Evolutionary conservation across 2,329 filamentous ascomycete genomes (phyloP).

Genomic region (Cladosporium sphaerospermum): DNA sequence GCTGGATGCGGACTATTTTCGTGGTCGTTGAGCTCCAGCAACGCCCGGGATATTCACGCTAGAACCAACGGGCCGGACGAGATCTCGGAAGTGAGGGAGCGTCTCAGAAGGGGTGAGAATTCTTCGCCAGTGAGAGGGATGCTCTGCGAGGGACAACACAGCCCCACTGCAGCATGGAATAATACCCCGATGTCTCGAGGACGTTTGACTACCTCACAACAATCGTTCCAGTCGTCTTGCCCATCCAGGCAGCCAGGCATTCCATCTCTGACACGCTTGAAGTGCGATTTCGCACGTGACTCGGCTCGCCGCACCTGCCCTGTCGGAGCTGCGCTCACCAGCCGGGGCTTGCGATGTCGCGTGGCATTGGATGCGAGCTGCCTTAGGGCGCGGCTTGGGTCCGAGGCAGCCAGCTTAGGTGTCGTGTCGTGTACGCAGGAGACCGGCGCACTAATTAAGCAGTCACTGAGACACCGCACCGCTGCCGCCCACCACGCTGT

Average conservation of each 20-base stretch:
- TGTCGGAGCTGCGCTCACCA: neutral
- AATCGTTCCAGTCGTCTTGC: too few species aligned
- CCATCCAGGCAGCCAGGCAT: too few species aligned
- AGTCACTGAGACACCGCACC: neutral
- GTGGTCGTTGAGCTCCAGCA: neutral
- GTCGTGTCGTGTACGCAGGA: constrained; percentile 1
- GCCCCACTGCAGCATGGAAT: too few species aligned
- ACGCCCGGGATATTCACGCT: too few species aligned
- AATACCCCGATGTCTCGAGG: too few species aligned
- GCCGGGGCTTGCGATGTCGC: neutral
- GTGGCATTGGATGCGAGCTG: neutral
- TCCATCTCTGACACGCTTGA: too few species aligned
- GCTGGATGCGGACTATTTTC: constrained; percentile 2
- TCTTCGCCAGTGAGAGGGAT: too few species aligned
- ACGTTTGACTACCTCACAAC: too few species aligned
- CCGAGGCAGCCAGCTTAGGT: constrained; percentile 6
- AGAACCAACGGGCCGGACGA: too few species aligned
- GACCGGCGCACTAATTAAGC: neutral
- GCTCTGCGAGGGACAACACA: too few species aligned
- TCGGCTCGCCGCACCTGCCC: neutral
- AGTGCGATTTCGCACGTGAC: neutral
- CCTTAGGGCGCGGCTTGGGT: neutral
- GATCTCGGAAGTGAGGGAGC: too few species aligned
- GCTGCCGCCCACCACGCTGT: neutral
- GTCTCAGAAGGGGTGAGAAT: too few species aligned